Evolutionary conservation across 2,329 filamentous ascomycete species (phyloP).

Genomic region (Claviceps digitariae): DNA sequence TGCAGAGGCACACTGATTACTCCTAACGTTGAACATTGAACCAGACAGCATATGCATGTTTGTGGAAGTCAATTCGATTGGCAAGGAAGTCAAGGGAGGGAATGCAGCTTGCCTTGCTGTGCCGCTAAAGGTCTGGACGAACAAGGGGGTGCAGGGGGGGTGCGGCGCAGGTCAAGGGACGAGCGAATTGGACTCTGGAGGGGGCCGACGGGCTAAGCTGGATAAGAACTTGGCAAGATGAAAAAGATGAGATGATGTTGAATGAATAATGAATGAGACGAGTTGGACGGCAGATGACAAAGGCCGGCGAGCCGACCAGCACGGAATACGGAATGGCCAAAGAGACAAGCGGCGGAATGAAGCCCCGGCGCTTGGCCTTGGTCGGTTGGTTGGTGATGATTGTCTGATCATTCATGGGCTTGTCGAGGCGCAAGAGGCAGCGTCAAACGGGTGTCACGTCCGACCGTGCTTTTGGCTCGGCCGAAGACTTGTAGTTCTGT

Average conservation of each 20-base stretch:
- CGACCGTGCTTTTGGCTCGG: background rate
- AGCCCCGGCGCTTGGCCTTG: background rate
- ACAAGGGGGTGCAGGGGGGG: too few relatives aligned
- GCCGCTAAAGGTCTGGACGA: constrained; percentile 5
- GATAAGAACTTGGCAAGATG: background rate
- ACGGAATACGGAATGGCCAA: background rate
- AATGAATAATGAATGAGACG: too few relatives aligned
- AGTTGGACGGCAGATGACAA: too few relatives aligned
- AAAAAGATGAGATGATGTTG: too few relatives aligned
- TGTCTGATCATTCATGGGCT: background rate
- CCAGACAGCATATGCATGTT: background rate
- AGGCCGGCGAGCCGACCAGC: too few relatives aligned
- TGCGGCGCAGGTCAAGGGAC: too few relatives aligned
- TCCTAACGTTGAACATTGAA: background rate
- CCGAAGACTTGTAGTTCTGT: background rate
- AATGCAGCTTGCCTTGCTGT: constrained; percentile 4
- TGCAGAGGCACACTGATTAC: background rate
- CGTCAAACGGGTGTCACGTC: too few relatives aligned
- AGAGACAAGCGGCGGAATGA: background rate
- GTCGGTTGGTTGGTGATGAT: constrained; percentile 4
- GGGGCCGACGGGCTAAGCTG: background rate
- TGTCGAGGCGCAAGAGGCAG: too few relatives aligned
- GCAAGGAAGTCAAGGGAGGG: too few relatives aligned
- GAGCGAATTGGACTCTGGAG: background rate
- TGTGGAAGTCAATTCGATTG: constrained; percentile 1